Percentiles rank a stretch among this genome's conserved stretches.
phyloP scores from a whole-genome alignment of 345 rosid species.

The Lumnitzera racemosa region DNA sequence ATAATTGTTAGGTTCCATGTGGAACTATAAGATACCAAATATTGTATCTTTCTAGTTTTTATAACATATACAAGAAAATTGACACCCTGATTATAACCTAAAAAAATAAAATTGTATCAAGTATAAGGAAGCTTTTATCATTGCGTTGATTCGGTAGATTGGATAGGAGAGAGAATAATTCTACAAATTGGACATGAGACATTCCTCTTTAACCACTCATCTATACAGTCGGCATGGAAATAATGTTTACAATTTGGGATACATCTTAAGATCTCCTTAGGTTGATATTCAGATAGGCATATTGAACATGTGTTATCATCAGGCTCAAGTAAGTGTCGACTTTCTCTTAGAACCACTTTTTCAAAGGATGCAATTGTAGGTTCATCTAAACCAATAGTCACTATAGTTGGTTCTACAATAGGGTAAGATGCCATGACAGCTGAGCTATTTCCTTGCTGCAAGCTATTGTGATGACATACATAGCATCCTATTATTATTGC shows the following conservation, averaged over 20 bases:
- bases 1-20: too few species aligned
- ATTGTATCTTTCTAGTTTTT: too few species aligned
- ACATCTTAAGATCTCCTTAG: slow-evolving; percentile 7
- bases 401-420: slow-evolving; percentile 1
- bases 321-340: slow-evolving; percentile 2
- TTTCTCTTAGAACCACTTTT: slow-evolving; percentile 31
- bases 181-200: slow-evolving; percentile 63
- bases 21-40: too few species aligned
- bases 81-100: too few species aligned
- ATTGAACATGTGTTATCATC: slow-evolving; percentile 3
- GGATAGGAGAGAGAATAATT: slow-evolving; percentile 34
- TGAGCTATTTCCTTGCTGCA: slow-evolving; percentile 4
- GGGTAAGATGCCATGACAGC: slow-evolving; percentile 10
- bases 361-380: slow-evolving; percentile 55
- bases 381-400: slow-evolving; percentile 50
- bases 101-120: too few species aligned
- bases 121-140: background rate
- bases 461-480: slow-evolving; percentile 11
- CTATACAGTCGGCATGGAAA: slow-evolving; percentile 64
- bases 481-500: slow-evolving; percentile 28
- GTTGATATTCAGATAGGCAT: slow-evolving; percentile 10
- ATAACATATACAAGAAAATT: too few species aligned
- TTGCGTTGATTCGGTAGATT: background rate
- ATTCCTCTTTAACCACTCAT: slow-evolving; percentile 61
- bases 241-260: slow-evolving; percentile 68